Evolutionary conservation across 78 protist species (phyloP).

Genomic region (Emiliania huxleyi): DNA sequence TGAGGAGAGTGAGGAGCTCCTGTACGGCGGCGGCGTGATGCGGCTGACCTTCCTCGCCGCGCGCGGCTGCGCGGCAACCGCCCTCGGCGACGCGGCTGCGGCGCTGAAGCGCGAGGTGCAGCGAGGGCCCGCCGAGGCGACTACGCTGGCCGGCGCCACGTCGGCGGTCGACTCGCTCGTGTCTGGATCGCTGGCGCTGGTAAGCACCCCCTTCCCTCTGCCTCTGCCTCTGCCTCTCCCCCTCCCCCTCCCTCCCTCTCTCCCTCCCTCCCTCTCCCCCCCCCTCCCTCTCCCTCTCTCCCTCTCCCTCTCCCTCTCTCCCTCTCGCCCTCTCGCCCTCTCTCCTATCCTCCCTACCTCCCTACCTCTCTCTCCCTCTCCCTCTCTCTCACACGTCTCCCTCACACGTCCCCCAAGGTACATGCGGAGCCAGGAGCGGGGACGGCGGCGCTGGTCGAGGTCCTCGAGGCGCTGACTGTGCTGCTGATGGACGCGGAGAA

Average conservation of each 20-base stretch:
- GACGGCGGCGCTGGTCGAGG: background rate
- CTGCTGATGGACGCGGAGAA: background rate
- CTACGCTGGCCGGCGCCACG: background rate
- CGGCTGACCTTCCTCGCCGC: background rate
- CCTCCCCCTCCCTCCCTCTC: too few relatives aligned
- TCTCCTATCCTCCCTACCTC: too few relatives aligned
- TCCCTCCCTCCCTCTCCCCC: too few relatives aligned
- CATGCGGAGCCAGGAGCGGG: background rate
- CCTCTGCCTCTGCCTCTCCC: too few relatives aligned
- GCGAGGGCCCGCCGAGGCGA: too few relatives aligned
- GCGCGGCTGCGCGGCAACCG: background rate
- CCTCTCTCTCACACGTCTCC: too few relatives aligned
- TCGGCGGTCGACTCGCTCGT: background rate
- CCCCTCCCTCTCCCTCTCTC: too few relatives aligned
- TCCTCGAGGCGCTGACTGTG: background rate
- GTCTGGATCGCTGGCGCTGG: background rate
- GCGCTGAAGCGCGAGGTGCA: background rate
- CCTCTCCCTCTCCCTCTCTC: too few relatives aligned
- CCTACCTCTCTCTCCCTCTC: too few relatives aligned
- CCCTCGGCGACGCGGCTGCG: background rate
- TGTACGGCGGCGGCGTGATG: background rate
- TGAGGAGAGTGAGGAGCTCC: background rate
- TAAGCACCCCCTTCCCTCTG: background rate
- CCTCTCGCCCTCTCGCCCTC: too few relatives aligned
- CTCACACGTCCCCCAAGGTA: too few relatives aligned